Base-by-base conservation (phyloP, 1,284 basidiomycete genomes). In the Bjerkandera adusta region DNA sequence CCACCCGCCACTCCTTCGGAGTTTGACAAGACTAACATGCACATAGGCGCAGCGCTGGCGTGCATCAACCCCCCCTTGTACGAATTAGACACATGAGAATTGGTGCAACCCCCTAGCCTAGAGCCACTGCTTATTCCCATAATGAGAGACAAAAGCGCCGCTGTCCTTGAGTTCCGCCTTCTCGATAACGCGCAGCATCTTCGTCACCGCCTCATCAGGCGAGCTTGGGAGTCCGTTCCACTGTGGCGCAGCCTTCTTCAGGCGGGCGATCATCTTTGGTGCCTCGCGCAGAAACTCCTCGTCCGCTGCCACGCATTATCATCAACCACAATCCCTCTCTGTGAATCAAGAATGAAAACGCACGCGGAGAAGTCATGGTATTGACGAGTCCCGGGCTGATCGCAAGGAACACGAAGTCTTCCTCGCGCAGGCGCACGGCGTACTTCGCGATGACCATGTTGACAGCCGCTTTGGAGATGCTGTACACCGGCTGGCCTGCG, bases 401-500 rank as follows among this genome's bases (percentile, higher is more conserved):
- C 4, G 65, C 55, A 6, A 68, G 52, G 53, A 71, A 65, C 1
- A 61, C 45, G 45, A 73, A 62, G 3, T 68, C 67, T 37, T 72
- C 66, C 5, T 50, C 36, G 42, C 60, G 59, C 44, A 63, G 60
- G 33, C 60, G 45, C 3, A 55, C 52, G 3, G 71, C 68, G 49
- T 66, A 73, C 49, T 73, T 71, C 20, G 60, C 63, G 13, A 62
- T 57, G 34, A 60, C 66, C 60, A 73, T 64, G 45, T 70, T 66
- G 12, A 66, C 35, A 1, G 65, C 70, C 1, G 66, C 64, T 51
- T 71, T 71, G 15, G 65, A 63, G 11, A 67, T 59, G 11, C 56
- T 49, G 54, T 72, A 72, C 11, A 68, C 57, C 3, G 56, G 48
- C n/a, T 45, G 30, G 36, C 21, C 46, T 0, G 44, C 16, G 4